phyloP scores from a whole-genome alignment of 2,329 filamentous ascomycete genomes.

The Lachnellula occidentalis region DNA sequence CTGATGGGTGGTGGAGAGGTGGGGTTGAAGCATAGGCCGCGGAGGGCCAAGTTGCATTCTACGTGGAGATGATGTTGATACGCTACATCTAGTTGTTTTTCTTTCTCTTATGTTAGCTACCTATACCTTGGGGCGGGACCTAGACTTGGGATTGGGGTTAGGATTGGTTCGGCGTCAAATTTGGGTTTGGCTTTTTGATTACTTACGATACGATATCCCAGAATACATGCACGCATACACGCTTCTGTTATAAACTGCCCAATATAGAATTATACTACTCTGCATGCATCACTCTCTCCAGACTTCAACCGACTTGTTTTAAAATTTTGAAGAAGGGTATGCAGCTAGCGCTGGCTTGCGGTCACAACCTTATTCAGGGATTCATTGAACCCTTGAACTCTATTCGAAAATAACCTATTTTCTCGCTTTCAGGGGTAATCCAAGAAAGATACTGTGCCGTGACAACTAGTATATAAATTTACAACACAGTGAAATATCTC shows the following conservation, averaged over 20 bases:
- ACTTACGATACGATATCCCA: background rate
- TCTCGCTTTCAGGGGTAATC: no score
- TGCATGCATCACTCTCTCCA: background rate
- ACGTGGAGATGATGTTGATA: constrained; percentile 44
- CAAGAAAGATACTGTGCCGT: no score
- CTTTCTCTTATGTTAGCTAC: background rate
- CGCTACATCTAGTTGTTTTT: background rate
- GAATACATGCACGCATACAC: background rate
- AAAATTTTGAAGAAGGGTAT: no score
- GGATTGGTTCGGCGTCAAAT: background rate
- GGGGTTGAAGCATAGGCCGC: constrained; percentile 45
- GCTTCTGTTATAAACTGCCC: background rate
- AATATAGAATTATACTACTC: background rate
- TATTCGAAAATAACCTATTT: no score
- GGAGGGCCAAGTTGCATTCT: constrained; percentile 45
- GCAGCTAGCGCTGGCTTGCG: no score
- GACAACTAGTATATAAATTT: no score
- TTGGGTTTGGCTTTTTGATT: background rate
- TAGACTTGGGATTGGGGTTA: background rate
- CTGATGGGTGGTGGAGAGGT: constrained; percentile 55
- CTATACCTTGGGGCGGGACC: background rate
- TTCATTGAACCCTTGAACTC: no score
- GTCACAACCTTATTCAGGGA: no score
- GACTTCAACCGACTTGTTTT: background rate
- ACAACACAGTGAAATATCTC: no score